Percentiles rank a stretch among this genome's conserved stretches.
Evolutionary conservation across 768 basidiomycete species (phyloP).

Genomic region (Termitomyces sp.): DNA sequence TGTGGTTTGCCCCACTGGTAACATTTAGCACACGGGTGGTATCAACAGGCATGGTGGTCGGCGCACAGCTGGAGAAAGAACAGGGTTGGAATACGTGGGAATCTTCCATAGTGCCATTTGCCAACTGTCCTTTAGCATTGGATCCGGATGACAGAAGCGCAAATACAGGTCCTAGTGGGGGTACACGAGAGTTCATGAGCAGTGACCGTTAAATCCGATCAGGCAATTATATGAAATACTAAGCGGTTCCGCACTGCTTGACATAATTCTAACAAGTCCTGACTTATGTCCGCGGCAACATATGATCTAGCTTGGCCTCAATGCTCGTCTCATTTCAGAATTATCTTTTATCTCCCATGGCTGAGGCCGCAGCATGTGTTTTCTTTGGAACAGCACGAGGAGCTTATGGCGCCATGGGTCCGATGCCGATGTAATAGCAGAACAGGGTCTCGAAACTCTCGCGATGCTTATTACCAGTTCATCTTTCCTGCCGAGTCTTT

Average conservation of each 20-base stretch:
- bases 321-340: background rate
- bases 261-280: no score
- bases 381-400: constrained; percentile 15
- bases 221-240: background rate
- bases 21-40: constrained; percentile 40
- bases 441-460: constrained; percentile 4
- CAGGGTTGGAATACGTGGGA: constrained; percentile 36
- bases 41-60: constrained; percentile 24
- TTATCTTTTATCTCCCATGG: background rate
- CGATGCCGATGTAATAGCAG: constrained; percentile 15
- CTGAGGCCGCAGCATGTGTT: background rate
- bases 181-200: background rate
- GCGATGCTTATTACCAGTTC: background rate
- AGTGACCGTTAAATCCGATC: background rate
- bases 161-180: constrained; percentile 1
- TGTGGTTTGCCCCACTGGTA: constrained; percentile 76
- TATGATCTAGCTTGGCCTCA: background rate
- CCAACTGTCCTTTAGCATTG: constrained; percentile 51
- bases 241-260: background rate
- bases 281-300: background rate
- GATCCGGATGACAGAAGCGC: constrained; percentile 25
- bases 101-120: constrained; percentile 41
- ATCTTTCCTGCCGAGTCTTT: constrained; percentile 20
- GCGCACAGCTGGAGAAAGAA: constrained; percentile 27
- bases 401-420: constrained; percentile 15